These are phyloP conservation scores for Chlamydomonas sphaeroides DNA, from an alignment of 139 green algal species.

Conservation along the genomic window DNA sequence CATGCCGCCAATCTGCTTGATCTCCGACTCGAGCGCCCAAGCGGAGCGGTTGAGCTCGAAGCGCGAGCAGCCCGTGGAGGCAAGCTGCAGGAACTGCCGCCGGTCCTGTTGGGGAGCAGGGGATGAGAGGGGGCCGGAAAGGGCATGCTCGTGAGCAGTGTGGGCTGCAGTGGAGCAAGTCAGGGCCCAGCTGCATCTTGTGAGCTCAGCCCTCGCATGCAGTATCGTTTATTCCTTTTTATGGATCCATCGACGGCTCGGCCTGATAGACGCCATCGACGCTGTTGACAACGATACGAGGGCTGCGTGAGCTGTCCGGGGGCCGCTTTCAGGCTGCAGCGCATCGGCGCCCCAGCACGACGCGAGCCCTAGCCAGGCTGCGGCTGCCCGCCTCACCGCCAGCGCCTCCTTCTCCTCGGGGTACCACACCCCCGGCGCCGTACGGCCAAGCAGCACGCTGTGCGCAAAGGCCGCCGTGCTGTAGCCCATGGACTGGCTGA, in stretches of 20 bases:
- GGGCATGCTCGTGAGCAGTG: too few species aligned
- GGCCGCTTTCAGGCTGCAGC: too few species aligned
- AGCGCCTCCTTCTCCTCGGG: slow-evolving; percentile 88
- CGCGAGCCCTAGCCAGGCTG: too few species aligned
- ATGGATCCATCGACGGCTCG: too few species aligned
- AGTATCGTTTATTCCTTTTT: too few species aligned
- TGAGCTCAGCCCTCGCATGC: too few species aligned
- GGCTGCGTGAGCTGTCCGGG: too few species aligned
- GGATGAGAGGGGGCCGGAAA: not conserved
- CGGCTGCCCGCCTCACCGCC: slow-evolving; percentile 37
- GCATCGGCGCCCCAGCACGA: too few species aligned
- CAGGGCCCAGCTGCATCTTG: too few species aligned
- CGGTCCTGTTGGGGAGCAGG: slow-evolving; percentile 43
- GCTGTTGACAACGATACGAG: too few species aligned
- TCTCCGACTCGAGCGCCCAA: slow-evolving; percentile 80
- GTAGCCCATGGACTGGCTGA: slow-evolving; percentile 79
- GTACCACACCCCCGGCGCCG: slow-evolving; percentile 94
- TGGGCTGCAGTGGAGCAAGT: too few species aligned
- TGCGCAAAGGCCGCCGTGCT: slow-evolving; percentile 68
- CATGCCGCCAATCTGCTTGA: slow-evolving; percentile 71
- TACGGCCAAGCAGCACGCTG: slow-evolving; percentile 81
- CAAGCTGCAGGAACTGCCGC: slow-evolving; percentile 64
- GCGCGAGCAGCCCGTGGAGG: slow-evolving; percentile 63
- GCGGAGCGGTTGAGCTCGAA: slow-evolving; percentile 81
- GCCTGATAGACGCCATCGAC: too few species aligned